phyloP scores from a whole-genome alignment of 2,329 filamentous ascomycete genomes.

The Talaromyces atroroseus region DNA sequence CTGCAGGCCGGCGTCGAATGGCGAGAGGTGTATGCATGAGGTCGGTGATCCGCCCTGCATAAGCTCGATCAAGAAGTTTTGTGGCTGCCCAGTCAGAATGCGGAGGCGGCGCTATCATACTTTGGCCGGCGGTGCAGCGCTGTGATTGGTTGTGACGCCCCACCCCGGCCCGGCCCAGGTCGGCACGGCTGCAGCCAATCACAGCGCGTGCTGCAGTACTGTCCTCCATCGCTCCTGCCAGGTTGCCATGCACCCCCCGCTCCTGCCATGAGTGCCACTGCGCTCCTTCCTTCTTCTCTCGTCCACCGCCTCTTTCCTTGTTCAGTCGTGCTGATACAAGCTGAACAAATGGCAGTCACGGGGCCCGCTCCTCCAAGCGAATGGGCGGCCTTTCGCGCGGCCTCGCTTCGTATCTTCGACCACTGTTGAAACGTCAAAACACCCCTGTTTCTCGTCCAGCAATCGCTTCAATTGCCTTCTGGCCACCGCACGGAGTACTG shows the following conservation, averaged over 20 bases:
- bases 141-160: neutral
- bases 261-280: too few relatives aligned
- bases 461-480: too few relatives aligned
- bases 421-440: too few relatives aligned
- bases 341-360: neutral
- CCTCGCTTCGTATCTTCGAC: too few relatives aligned
- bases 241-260: too few relatives aligned
- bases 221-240: neutral
- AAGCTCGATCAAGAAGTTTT: neutral
- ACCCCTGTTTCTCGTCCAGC: too few relatives aligned
- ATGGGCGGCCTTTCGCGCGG: neutral
- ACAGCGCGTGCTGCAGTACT: neutral
- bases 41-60: neutral
- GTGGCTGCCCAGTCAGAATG: neutral
- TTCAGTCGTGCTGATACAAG: neutral
- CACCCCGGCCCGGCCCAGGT: slow-evolving; percentile 1
- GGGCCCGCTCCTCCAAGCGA: neutral
- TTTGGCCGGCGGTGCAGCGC: neutral
- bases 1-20: neutral
- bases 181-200: neutral
- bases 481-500: neutral
- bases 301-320: neutral
- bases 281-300: neutral
- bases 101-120: neutral
- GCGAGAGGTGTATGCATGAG: neutral